These are phyloP conservation scores for Hanseniaspora clermontiae DNA, from an alignment of 805 yeast species.

Conservation along the genomic window DNA sequence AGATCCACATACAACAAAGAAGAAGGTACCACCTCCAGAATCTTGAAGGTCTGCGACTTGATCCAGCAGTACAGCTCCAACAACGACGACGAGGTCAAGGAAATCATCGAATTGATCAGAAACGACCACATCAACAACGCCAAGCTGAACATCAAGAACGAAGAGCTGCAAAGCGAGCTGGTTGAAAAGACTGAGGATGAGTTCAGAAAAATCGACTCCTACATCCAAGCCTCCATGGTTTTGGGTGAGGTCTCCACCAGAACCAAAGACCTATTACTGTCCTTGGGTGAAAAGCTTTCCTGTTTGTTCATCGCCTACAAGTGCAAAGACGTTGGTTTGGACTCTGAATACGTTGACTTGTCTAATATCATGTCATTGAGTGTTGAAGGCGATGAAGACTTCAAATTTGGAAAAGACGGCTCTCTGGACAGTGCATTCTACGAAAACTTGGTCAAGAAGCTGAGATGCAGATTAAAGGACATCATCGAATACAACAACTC, in stretches of 20 bases:
- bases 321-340: constrained; percentile 69
- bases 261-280: constrained; percentile 79
- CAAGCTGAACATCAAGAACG: constrained; percentile 34
- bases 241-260: constrained; percentile 85
- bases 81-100: constrained; percentile 36
- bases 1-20: constrained; percentile 81
- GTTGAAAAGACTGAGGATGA: constrained; percentile 50
- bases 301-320: constrained; percentile 81
- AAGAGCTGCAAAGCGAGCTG: constrained; percentile 39
- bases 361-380: constrained; percentile 49
- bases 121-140: constrained; percentile 76
- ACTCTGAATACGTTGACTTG: constrained; percentile 68
- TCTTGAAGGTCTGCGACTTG: constrained; percentile 70
- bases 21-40: constrained; percentile 89
- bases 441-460: constrained; percentile 38
- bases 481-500: constrained; percentile 28
- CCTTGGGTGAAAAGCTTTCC: constrained; percentile 85
- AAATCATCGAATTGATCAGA: constrained; percentile 46
- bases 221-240: constrained; percentile 75
- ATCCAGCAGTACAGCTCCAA: constrained; percentile 35
- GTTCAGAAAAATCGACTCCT: constrained; percentile 51
- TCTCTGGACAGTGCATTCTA: constrained; percentile 62
- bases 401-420: constrained; percentile 24
- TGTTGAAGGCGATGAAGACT: constrained; percentile 5
- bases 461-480: constrained; percentile 38